phyloP scores from a whole-genome alignment of 106 monocot genomes.

The Allium sativum region DNA sequence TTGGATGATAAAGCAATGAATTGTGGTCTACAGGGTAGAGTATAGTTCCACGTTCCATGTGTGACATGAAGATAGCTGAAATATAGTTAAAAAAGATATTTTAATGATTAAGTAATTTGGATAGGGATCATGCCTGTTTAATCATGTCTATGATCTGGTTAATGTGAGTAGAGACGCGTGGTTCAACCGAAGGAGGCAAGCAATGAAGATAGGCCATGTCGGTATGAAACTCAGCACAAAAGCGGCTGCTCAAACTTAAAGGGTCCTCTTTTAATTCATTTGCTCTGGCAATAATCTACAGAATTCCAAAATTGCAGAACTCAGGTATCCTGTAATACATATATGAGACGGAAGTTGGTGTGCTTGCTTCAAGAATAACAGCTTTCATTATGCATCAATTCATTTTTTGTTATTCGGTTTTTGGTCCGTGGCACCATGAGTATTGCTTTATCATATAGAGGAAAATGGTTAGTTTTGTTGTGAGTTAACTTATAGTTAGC shows the following conservation, averaged over 20 bases:
- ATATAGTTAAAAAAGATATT: too few species aligned
- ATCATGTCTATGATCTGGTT: constrained; percentile 89
- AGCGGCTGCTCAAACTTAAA: constrained; percentile 70
- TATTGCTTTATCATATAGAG: too few species aligned
- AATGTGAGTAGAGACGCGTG: constrained; percentile 80
- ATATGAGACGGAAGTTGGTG: constrained; percentile 38
- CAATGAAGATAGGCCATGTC: constrained; percentile 89
- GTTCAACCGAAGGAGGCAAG: constrained; percentile 72
- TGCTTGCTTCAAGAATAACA: background rate
- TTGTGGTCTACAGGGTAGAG: too few species aligned
- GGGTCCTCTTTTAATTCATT: constrained; percentile 86
- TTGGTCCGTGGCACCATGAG: too few species aligned
- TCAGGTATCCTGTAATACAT: constrained; percentile 77
- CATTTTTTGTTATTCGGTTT: too few species aligned
- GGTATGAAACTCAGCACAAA: constrained; percentile 67
- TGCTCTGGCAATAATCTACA: constrained; percentile 97
- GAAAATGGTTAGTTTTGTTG: too few species aligned
- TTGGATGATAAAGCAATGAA: too few species aligned
- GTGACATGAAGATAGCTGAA: too few species aligned
- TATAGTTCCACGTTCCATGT: too few species aligned
- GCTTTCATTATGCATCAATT: too few species aligned
- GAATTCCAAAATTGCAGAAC: constrained; percentile 63
- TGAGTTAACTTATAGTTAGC: too few species aligned
- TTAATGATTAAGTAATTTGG: background rate
- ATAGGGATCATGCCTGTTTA: constrained; percentile 41